Evolutionary conservation across 2,329 filamentous ascomycete species (phyloP), one percentile per base, ranked within the genome.

Genomic region (Penicillium concentricum): DNA sequence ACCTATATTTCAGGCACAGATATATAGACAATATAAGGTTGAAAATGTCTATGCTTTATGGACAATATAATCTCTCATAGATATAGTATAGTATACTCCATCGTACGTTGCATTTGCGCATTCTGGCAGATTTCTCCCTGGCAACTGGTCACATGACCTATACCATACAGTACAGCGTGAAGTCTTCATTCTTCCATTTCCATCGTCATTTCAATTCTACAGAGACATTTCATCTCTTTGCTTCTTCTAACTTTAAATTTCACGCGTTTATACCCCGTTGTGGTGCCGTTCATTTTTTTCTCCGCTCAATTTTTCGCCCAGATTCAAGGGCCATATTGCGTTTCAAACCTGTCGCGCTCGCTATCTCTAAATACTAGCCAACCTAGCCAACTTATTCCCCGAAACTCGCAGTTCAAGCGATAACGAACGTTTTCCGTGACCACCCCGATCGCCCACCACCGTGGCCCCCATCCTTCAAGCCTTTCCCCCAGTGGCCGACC

Each of bases 381-480:
- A 50, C 15, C 18, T 20, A 51, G 24, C 37, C 38, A 5, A 42
- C 10, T 5, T 26, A 30, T 15, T 22, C 5, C 32, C 6, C 10
- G 24, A 28, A 52, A n/a, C 32, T 37, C 41, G 22, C 41, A 37
- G 12, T 22, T n/a, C 24, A 18, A 26, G 50, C n/a, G 20, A 39
- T 22, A 39, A 24, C 57, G 30, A 45, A 34, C 20, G 22, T 15
- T n/a, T 47, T 47, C 47, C 51, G 50, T 54, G 28, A 50, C 41
- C 39, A 52, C 45, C 47, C 20, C 15, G 38, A 28, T 46, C 41
- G 35, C 38, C 56, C n/a, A 62, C 60, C 71, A 74, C 64, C 71
- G 69, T 74, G 71, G 71, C 71, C 70, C 72, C 70, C 51, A 74
- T 73, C 64, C 67, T 67, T 47, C 69, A 67, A 62, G 53, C 61